Percentiles rank a stretch among this genome's conserved stretches.
Conservation (phyloP, 2,329 filamentous ascomycete genomes). For the Ascochyta clinopodiicola region DNA sequence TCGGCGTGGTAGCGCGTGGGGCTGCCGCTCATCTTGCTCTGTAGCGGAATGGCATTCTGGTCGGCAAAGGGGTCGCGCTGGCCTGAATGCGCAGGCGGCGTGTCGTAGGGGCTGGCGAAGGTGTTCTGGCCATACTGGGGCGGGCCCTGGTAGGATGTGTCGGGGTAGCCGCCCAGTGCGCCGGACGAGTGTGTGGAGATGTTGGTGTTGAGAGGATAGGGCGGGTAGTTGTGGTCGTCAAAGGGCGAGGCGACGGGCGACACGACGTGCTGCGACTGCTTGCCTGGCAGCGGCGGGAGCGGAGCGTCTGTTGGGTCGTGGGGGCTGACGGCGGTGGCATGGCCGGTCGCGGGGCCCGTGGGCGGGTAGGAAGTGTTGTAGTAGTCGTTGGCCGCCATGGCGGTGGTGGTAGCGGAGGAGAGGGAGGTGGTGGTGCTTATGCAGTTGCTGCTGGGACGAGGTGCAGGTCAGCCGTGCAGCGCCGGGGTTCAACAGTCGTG, state of each 20-base stretch:
- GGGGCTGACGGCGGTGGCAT: slow-evolving; percentile 15
- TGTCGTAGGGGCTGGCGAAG: slow-evolving; percentile 34
- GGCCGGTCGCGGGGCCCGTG: slow-evolving; percentile 16
- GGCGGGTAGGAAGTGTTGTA: slow-evolving; percentile 58
- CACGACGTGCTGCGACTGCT: slow-evolving; percentile 27
- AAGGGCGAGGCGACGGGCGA: slow-evolving; percentile 45
- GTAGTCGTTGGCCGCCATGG: slow-evolving; percentile 65
- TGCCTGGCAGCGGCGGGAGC: slow-evolving; percentile 41
- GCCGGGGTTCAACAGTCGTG: slow-evolving; percentile 2
- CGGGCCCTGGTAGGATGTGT: slow-evolving; percentile 63
- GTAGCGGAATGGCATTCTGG: slow-evolving; percentile 57
- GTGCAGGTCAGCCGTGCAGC: not conserved
- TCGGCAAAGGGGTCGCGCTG: slow-evolving; percentile 61
- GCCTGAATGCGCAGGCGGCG: slow-evolving; percentile 54
- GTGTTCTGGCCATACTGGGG: slow-evolving; percentile 33
- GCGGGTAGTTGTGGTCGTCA: slow-evolving; percentile 54
- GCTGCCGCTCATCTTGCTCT: slow-evolving; percentile 46
- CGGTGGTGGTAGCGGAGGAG: not conserved
- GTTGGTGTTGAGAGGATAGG: slow-evolving; percentile 49
- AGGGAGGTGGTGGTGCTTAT: not conserved
- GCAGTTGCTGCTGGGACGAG: not conserved
- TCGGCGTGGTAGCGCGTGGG: slow-evolving; percentile 47
- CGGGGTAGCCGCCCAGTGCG: slow-evolving; percentile 63
- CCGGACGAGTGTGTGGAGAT: slow-evolving; percentile 40
- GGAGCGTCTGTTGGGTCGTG: slow-evolving; percentile 50